These are phyloP conservation scores for Colletotrichum euphorbiae DNA, from an alignment of 2,329 filamentous ascomycete species.

Conservation along the genomic window DNA sequence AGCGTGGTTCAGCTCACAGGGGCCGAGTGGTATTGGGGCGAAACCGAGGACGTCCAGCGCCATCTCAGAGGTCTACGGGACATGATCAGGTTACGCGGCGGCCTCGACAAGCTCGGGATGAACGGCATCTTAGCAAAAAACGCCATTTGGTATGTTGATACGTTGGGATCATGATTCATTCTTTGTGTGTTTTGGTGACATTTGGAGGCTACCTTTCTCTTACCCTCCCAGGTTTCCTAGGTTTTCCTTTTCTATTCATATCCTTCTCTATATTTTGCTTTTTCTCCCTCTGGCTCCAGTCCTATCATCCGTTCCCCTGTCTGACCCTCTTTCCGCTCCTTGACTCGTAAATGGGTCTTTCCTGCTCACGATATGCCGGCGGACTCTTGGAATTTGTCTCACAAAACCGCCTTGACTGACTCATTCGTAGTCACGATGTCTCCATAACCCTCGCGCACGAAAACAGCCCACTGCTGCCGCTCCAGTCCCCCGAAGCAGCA, in stretches of 20 bases:
- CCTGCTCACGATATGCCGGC: conserved; percentile 28
- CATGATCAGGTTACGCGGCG: conserved; percentile 61
- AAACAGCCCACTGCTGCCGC: conserved; percentile 54
- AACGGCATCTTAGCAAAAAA: conserved; percentile 61
- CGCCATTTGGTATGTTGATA: conserved; percentile 57
- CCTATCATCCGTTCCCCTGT: conserved; percentile 14
- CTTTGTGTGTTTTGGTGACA: neutral
- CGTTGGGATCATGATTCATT: neutral
- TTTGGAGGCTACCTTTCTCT: conserved; percentile 10
- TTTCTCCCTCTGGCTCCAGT: conserved; percentile 36
- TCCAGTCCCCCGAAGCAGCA: conserved; percentile 2
- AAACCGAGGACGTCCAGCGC: conserved; percentile 55
- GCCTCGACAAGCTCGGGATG: conserved; percentile 58
- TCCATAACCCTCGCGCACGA: conserved; percentile 62
- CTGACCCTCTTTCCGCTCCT: conserved; percentile 24
- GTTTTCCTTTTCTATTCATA: conserved; percentile 54
- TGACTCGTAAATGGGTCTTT: conserved; percentile 36
- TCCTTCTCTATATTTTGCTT: conserved; percentile 39
- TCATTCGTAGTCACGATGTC: conserved; percentile 55
- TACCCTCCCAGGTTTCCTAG: conserved; percentile 40
- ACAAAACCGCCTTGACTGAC: conserved; percentile 24
- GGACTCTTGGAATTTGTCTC: conserved; percentile 15
- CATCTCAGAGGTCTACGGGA: conserved; percentile 60
- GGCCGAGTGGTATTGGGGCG: conserved; percentile 67
- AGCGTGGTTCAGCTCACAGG: conserved; percentile 61